Conservation (phyloP, 2,329 filamentous ascomycete species). For the Pyrenophora tritici-repentis region DNA sequence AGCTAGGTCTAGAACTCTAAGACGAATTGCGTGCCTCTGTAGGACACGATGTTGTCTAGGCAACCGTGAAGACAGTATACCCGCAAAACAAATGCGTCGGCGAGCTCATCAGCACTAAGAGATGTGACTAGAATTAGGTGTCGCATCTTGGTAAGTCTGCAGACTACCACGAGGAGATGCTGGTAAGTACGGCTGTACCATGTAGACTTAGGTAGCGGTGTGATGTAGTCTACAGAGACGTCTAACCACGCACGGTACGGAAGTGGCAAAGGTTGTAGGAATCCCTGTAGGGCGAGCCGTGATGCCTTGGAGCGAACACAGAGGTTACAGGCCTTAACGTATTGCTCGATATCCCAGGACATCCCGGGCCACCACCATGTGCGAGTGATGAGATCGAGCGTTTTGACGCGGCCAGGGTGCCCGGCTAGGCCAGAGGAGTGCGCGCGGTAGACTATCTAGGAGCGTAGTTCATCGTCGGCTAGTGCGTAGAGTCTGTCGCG, state of each 20-base stretch:
- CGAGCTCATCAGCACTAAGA: background rate
- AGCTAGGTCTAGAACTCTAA: background rate
- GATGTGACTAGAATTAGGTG: background rate
- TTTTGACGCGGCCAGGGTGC: background rate
- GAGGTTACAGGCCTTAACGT: background rate
- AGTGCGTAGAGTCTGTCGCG: background rate
- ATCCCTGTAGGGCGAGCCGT: background rate
- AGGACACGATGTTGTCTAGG: background rate
- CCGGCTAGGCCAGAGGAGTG: background rate
- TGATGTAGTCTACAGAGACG: conserved; percentile 1
- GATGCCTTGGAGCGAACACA: background rate
- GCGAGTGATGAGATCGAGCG: background rate
- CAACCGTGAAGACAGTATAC: background rate
- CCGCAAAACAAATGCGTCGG: background rate
- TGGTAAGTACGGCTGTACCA: background rate
- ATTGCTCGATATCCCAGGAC: background rate
- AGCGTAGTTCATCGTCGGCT: background rate
- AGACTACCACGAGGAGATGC: background rate
- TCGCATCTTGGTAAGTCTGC: background rate
- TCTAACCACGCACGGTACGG: background rate
- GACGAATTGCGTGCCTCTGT: background rate
- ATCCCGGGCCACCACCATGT: background rate
- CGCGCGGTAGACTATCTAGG: background rate
- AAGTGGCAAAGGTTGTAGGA: conserved; percentile 2
- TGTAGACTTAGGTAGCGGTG: background rate